Evolutionary conservation across 1,139 yeast species (phyloP).

Genomic region (Schizosaccharomyces versatilis): DNA sequence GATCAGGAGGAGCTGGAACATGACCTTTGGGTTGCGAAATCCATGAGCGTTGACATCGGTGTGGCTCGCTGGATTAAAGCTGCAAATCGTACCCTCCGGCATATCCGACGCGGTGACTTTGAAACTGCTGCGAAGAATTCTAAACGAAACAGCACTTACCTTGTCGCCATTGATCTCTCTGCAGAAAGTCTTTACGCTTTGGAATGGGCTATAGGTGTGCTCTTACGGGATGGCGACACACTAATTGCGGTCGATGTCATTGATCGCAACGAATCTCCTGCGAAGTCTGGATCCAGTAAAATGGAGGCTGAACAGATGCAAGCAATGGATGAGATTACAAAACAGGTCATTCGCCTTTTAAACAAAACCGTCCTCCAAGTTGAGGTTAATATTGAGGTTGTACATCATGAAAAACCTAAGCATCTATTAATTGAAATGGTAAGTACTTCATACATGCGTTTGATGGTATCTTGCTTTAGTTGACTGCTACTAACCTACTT

Average conservation of each 20-base stretch:
- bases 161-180: slow-evolving; percentile 60
- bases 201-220: slow-evolving; percentile 78
- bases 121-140: slow-evolving; percentile 25
- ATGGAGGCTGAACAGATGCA: slow-evolving; percentile 26
- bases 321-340: slow-evolving; percentile 41
- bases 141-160: slow-evolving; percentile 38
- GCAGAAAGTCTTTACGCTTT: slow-evolving; percentile 72
- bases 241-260: slow-evolving; percentile 58
- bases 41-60: slow-evolving; percentile 37
- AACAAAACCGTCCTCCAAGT: slow-evolving; percentile 54
- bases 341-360: slow-evolving; percentile 34
- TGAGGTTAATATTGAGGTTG: slow-evolving; percentile 52
- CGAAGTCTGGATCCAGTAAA: slow-evolving; percentile 11
- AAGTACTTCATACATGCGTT: not conserved
- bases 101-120: slow-evolving; percentile 49
- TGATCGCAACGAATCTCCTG: slow-evolving; percentile 28
- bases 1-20: slow-evolving; percentile 31
- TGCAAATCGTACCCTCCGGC: slow-evolving; percentile 35
- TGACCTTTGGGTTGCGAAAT: slow-evolving; percentile 25
- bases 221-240: slow-evolving; percentile 65
- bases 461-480: not conserved
- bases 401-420: slow-evolving; percentile 72
- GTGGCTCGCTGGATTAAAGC: slow-evolving; percentile 23
- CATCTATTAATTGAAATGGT: slow-evolving; percentile 56
- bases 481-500: not conserved